These are phyloP conservation scores for Athelia psychrophila DNA, from an alignment of 1,284 basidiomycete species.

Conservation along the genomic window DNA sequence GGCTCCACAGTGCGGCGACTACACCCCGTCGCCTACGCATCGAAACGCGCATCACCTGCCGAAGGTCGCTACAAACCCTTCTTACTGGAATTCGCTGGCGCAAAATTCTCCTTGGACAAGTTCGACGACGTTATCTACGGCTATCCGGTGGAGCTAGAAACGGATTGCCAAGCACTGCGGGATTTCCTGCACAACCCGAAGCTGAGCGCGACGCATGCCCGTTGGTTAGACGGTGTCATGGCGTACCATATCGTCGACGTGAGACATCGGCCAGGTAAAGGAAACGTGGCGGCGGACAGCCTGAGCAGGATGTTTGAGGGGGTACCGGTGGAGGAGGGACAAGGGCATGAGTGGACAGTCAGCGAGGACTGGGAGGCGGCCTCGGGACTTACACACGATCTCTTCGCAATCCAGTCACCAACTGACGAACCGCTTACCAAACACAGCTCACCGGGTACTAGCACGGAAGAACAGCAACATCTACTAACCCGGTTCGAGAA, in stretches of 20 bases:
- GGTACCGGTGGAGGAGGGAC: neutral
- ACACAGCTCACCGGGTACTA: too few species aligned
- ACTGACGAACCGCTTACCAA: neutral
- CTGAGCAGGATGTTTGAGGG: neutral
- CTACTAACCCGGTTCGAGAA: constrained; percentile 22
- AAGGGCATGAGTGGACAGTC: constrained; percentile 15
- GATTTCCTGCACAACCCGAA: constrained; percentile 9
- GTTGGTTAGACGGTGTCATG: neutral
- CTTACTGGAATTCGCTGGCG: constrained; percentile 28
- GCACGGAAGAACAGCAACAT: neutral
- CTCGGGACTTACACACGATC: constrained; percentile 14
- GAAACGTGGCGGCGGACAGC: neutral
- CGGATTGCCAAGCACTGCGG: constrained; percentile 27
- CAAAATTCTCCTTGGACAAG: constrained; percentile 27
- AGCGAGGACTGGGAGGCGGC: constrained; percentile 18
- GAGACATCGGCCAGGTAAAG: neutral
- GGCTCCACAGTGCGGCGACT: constrained; percentile 15
- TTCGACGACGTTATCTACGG: constrained; percentile 25
- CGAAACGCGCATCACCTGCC: constrained; percentile 25
- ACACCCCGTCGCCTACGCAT: constrained; percentile 28
- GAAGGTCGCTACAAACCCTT: constrained; percentile 31
- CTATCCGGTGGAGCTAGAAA: constrained; percentile 26
- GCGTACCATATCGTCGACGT: neutral
- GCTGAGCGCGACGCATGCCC: constrained; percentile 3
- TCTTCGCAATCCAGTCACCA: constrained; percentile 8